A percentile compares a stretch with the other conserved stretches of the same genome.
phyloP scores from a whole-genome alignment of 257 asterid genomes.

The Solanum megistacrolobum region DNA sequence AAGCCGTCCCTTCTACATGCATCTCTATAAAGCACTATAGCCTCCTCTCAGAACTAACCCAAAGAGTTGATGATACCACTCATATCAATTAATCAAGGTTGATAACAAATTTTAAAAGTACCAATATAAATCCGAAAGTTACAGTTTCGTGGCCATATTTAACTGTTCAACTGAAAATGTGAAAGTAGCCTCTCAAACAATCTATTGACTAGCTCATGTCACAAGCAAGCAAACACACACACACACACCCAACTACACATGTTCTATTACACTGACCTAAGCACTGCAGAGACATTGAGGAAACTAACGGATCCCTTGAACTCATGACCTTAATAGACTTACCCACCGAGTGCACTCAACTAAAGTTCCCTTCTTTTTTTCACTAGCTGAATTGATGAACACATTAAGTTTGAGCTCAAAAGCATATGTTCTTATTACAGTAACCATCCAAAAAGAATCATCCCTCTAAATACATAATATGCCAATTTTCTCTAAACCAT shows the following conservation, averaged over 20 bases:
- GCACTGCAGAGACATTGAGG: background rate
- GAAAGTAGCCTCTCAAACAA: background rate
- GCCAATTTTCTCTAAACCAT: background rate
- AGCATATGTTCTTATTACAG: background rate
- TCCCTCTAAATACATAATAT: background rate
- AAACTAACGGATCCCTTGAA: background rate
- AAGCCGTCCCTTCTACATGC: background rate
- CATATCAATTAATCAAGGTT: background rate
- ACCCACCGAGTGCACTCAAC: background rate
- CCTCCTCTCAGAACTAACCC: background rate
- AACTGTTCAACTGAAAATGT: background rate
- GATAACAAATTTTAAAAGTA: background rate
- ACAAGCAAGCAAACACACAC: background rate
- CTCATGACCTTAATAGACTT: background rate
- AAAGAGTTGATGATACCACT: background rate
- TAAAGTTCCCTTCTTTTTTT: background rate
- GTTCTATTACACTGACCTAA: background rate
- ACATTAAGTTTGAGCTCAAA: background rate
- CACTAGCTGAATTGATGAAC: background rate
- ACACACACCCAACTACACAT: background rate
- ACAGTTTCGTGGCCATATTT: background rate
- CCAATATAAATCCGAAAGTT: background rate
- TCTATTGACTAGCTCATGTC: background rate
- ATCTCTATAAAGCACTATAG: background rate
- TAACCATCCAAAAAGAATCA: background rate